phyloP scores from a whole-genome alignment of 805 yeast species.

The Pichia occidentalis region DNA sequence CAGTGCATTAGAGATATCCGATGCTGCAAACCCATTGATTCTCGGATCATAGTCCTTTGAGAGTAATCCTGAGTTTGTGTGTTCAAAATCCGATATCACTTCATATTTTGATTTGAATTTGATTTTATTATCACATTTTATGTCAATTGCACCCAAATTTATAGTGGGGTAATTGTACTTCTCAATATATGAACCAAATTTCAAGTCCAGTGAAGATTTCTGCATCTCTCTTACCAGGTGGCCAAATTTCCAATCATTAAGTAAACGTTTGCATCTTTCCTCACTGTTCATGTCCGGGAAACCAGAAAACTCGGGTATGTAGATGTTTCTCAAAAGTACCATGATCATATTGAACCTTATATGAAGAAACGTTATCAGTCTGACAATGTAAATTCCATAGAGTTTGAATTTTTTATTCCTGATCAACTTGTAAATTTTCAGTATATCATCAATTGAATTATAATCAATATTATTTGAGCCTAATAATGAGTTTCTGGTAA shows the following conservation, averaged over 20 bases:
- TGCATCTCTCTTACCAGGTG: background rate
- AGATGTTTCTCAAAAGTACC: background rate
- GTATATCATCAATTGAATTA: background rate
- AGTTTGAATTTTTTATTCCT: background rate
- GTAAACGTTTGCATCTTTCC: conserved; percentile 2
- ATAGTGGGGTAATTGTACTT: background rate
- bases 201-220: background rate
- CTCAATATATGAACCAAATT: background rate
- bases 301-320: conserved; percentile 4
- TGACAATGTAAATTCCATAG: conserved; percentile 4
- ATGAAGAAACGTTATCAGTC: conserved; percentile 1
- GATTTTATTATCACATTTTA: background rate
- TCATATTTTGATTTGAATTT: background rate
- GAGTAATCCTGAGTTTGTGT: conserved; percentile 4
- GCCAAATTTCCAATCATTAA: conserved; percentile 2
- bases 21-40: background rate
- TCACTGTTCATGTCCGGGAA: background rate
- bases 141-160: background rate
- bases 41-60: conserved; percentile 8
- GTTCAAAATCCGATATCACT: conserved; percentile 5
- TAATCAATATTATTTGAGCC: conserved; percentile 1
- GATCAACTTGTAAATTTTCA: conserved; percentile 1
- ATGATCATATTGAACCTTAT: conserved; percentile 1
- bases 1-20: background rate
- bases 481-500: background rate